A percentile compares a stretch with the other conserved stretches of the same genome.
phyloP scores from a whole-genome alignment of 2,329 filamentous ascomycete species.

The Calonectria ilicicola region DNA sequence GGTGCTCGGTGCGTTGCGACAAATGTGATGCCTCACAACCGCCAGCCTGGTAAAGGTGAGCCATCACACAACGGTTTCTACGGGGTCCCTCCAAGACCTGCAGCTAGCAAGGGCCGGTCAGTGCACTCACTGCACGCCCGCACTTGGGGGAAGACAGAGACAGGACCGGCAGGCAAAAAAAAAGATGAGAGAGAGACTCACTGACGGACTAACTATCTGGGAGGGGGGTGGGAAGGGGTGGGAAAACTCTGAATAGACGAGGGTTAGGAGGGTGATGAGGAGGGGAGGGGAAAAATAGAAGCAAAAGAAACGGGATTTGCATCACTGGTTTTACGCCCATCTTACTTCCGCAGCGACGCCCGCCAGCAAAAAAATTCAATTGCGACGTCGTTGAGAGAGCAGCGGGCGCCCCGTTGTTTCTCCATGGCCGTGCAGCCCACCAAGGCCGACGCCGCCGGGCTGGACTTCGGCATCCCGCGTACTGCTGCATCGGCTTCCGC shows the following conservation, averaged over 20 bases:
- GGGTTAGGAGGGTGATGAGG: no score
- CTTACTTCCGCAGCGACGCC: not conserved
- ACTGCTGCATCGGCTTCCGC: not conserved
- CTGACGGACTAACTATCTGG: no score
- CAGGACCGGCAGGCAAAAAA: not conserved
- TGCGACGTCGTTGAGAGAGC: not conserved
- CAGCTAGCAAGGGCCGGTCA: not conserved
- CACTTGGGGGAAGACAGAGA: not conserved
- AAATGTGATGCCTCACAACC: conserved; percentile 22
- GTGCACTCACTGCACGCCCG: no score
- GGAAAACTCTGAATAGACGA: not conserved
- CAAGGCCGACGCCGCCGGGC: not conserved
- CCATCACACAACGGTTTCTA: not conserved
- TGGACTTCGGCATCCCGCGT: not conserved
- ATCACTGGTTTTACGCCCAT: not conserved
- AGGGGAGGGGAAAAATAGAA: not conserved
- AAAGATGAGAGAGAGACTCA: not conserved
- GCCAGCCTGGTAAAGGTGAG: conserved; percentile 12
- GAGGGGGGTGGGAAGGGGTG: not conserved
- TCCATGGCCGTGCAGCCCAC: not conserved
- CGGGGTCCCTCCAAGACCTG: not conserved
- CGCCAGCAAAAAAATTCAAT: not conserved
- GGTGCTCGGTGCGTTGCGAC: conserved; percentile 5
- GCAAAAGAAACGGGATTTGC: not conserved
- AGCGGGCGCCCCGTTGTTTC: not conserved